These are phyloP conservation scores for Taiwanofungus camphoratus DNA, from an alignment of 1,284 basidiomycete genomes.

Conservation along the genomic window DNA sequence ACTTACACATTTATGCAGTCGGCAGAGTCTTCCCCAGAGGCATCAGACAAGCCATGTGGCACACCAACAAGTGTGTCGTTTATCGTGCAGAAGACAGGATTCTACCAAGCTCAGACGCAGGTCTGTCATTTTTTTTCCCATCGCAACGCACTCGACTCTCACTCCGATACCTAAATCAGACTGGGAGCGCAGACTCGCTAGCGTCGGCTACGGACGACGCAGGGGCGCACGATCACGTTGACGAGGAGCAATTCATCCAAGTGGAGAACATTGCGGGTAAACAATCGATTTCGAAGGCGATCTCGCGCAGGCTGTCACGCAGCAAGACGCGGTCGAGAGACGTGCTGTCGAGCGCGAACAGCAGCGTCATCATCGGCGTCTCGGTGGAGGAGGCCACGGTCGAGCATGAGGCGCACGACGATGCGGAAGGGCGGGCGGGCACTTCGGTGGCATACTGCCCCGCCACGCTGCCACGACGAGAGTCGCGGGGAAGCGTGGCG, in stretches of 20 bases:
- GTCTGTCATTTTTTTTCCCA: conserved; percentile 27
- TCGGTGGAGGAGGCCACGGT: conserved; percentile 53
- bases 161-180: conserved; percentile 24
- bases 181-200: conserved; percentile 46
- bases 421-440: conserved; percentile 18
- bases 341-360: conserved; percentile 14
- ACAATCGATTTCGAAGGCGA: conserved; percentile 43
- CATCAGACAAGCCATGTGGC: not conserved
- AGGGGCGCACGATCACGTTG: conserved; percentile 32
- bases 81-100: conserved; percentile 20
- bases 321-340: conserved; percentile 34
- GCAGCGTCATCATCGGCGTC: conserved; percentile 46
- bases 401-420: conserved; percentile 31
- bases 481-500: conserved; percentile 1
- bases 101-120: conserved; percentile 46
- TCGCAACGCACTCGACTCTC: conserved; percentile 12
- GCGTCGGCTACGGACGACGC: conserved; percentile 35
- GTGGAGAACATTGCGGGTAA: conserved; percentile 50
- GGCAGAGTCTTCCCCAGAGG: not conserved
- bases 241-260: conserved; percentile 49
- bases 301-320: conserved; percentile 50
- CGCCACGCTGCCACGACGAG: conserved; percentile 1
- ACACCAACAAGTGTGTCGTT: conserved; percentile 12
- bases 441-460: not conserved
- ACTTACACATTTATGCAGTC: not conserved